Evolutionary conservation across 176 grass and related monocot genomes (phyloP), one percentile per base, ranked within the genome.

Genomic region (Raddia guianensis): DNA sequence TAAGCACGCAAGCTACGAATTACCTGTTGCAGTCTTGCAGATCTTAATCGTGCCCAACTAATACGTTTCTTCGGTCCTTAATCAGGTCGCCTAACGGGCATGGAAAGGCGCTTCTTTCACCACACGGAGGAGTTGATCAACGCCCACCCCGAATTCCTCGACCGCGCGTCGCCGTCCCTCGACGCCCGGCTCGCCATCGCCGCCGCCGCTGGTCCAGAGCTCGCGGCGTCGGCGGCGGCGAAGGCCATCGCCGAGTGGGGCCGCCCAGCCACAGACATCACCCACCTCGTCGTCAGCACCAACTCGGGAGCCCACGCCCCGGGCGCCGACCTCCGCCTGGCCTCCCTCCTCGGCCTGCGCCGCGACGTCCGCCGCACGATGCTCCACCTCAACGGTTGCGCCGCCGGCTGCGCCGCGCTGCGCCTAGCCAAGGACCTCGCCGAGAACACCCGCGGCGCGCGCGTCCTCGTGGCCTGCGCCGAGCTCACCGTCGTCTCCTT

Each of bases 41-140:
- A 27, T 27, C 27, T 27, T 27, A 27, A 27, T 27, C 27, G 27
- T 27, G 27, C 27, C 27, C 27, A 27, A 27, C 27, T 27, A 27
- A 27, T 27, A 27, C 27, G 27, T 27, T 27, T 27, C 27, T 27
- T 27, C 27, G 27, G 27, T 27, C 27, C 18, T 58, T 58, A 8
- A 9, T 57, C 77, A 83, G 67, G 83, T 52, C 62, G 86, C 11
- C 80, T 66, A 51, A 70, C 63, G 14, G 63, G 16, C 32, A 87
- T 83, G 71, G 43, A 35, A 42, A 82, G 80, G 34, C 80, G 84
- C 19, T 84, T 85, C 76, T 83, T 91, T 55, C 56, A 75, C 53
- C 76, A 75, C 33, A 44, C 32, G 10, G 84, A 79, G 57, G 53
- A 90, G 45, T 20, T 84, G 3, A 57, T 88, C 0, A 51, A 47